Conservation (phyloP, 1,284 basidiomycete genomes). For the Ganoderma sp. region DNA sequence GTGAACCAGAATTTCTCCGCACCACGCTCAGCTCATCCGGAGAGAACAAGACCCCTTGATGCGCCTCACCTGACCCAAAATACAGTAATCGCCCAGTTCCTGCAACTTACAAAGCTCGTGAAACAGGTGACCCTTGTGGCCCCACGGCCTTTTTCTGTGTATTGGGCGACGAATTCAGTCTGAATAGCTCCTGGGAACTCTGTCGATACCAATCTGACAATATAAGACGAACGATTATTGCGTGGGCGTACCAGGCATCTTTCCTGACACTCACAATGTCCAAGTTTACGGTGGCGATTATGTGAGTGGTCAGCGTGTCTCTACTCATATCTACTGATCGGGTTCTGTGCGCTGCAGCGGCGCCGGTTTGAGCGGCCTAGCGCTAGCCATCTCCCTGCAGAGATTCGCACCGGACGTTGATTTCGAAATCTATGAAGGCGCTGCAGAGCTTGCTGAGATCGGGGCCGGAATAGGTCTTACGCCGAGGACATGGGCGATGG, state of each 20-base stretch:
- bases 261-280: slow-evolving; percentile 9
- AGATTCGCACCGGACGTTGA: slow-evolving; percentile 45
- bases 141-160: neutral
- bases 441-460: slow-evolving; percentile 52
- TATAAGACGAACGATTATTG: neutral
- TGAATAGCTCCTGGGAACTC: neutral
- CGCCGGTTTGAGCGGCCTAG: slow-evolving; percentile 47
- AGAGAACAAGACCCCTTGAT: neutral
- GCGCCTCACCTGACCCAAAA: neutral
- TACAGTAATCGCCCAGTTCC: neutral
- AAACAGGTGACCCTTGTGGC: neutral
- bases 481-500: slow-evolving; percentile 55
- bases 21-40: neutral
- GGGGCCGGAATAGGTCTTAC: slow-evolving; percentile 65
- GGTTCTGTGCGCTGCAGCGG: slow-evolving; percentile 38
- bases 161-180: neutral
- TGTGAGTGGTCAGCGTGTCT: slow-evolving; percentile 9
- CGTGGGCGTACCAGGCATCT: neutral
- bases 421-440: slow-evolving; percentile 56
- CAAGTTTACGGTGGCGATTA: slow-evolving; percentile 23
- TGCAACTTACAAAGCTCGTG: neutral
- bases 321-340: neutral
- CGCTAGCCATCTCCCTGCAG: slow-evolving; percentile 44
- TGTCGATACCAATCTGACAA: neutral
- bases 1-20: neutral